Percentiles rank a stretch among this genome's conserved stretches.
Evolutionary conservation across 345 rosid species (phyloP).

Genomic region (Lepidium didymum): DNA sequence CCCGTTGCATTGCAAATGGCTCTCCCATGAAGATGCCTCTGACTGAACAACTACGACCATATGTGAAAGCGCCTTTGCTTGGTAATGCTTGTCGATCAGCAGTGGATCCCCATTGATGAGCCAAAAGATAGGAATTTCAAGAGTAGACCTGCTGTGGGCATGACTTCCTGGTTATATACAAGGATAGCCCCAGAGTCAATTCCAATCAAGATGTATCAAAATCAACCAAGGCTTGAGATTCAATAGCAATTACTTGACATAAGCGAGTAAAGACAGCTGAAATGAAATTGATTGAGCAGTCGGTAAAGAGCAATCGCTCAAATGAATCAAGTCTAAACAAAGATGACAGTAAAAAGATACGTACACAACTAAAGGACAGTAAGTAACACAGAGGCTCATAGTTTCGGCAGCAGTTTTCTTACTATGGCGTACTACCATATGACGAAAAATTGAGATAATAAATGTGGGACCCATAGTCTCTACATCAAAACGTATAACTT

Average conservation of each 20-base stretch:
- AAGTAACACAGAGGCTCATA: not conserved
- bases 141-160: constrained; percentile 84
- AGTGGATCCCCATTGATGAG: constrained; percentile 79
- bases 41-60: constrained; percentile 96
- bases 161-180: constrained; percentile 62
- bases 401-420: not conserved
- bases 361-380: not conserved
- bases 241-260: not conserved
- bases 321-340: not conserved
- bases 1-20: constrained; percentile 96
- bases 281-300: not conserved
- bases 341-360: not conserved
- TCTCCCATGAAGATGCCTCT: constrained; percentile 89
- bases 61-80: constrained; percentile 89
- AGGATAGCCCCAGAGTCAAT: constrained; percentile 22
- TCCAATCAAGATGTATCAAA: not conserved
- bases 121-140: constrained; percentile 98
- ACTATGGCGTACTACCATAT: not conserved
- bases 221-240: not conserved
- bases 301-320: not conserved
- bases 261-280: not conserved
- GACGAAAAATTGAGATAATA: not conserved
- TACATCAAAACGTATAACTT: not conserved
- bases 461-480: not conserved
- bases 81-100: constrained; percentile 89